Evolutionary conservation across 345 rosid species (phyloP), one percentile per base, ranked within the genome.

Genomic region (Camelina hispida): DNA sequence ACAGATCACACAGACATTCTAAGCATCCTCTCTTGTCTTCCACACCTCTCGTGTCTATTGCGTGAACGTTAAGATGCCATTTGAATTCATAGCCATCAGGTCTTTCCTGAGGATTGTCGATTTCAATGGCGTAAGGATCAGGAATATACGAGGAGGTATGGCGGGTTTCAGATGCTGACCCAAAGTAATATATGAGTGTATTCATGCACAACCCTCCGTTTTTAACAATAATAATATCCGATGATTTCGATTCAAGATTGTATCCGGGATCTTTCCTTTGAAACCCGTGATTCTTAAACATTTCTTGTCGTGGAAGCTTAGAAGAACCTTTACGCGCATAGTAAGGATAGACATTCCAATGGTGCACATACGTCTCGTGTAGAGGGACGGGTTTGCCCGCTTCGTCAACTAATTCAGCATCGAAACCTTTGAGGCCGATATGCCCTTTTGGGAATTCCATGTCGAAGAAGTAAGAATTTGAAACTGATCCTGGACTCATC

Each of bases 381-480:
- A 91, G 88, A 23, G 97, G 91, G 38, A 91, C 60, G 1, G 93
- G 80, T 16, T 86, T 83, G 40, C 96, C 96, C 0, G 83, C 77
- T 66, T 82, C 91, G 38, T 90, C 97, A 20, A 94, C 76, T 14
- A 94, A 90, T 79, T 94, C 79, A 0, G 84, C 97, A 50, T 84
- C 55, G 44, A 94, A 88, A 70, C 76, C 68, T 83, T 94, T 94
- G 75, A 91, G 4, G 28, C 87, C 90, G 46, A 94, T 73, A 81
- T 94, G 97, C 15, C 97, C 98, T 74, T 78, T 87, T 0, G 98
- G 97, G 73, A 93, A 93, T 50, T 88, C 88, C n/a, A 93, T 75
- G 68, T 85, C 81, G 61, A 55, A 78, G 58, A 88, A 87, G 66
- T 3, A 66, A 57, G 71, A 77, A 62, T 90, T 73, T 56, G 66